Evolutionary conservation across 2,329 filamentous ascomycete genomes (phyloP).

Genomic region (Penicillium sp.): DNA sequence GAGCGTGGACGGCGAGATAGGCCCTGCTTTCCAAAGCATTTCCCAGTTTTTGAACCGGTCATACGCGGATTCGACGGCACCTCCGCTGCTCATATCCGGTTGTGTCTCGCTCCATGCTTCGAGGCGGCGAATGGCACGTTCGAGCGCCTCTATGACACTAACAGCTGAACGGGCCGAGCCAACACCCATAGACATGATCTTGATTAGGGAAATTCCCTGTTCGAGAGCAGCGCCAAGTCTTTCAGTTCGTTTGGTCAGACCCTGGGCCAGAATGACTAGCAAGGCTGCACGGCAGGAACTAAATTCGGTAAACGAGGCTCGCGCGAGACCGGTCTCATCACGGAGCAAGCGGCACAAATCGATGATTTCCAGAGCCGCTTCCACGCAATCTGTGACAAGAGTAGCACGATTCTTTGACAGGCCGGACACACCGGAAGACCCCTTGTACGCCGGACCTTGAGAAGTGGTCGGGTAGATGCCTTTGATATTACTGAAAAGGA

Average conservation of each 20-base stretch:
- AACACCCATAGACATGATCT: constrained; percentile 53
- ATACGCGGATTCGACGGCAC: constrained; percentile 48
- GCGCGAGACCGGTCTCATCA: constrained; percentile 52
- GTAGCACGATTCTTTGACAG: constrained; percentile 35
- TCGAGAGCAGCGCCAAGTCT: constrained; percentile 47
- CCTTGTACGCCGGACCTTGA: constrained; percentile 26
- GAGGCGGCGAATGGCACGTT: constrained; percentile 48
- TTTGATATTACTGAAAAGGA: constrained; percentile 47
- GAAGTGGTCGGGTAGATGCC: constrained; percentile 24
- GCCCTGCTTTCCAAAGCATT: constrained; percentile 47
- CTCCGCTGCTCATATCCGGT: constrained; percentile 29
- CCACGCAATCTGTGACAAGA: constrained; percentile 53
- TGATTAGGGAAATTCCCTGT: constrained; percentile 52
- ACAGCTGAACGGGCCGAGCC: constrained; percentile 54
- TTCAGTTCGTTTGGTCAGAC: constrained; percentile 40
- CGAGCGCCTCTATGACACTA: constrained; percentile 54
- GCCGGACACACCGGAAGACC: constrained; percentile 30
- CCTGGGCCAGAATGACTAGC: constrained; percentile 47
- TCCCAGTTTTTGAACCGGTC: constrained; percentile 54
- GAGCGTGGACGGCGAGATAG: constrained; percentile 33
- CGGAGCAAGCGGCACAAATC: constrained; percentile 51
- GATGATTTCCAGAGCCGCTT: constrained; percentile 52
- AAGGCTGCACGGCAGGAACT: constrained; percentile 55
- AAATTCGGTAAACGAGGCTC: constrained; percentile 57
- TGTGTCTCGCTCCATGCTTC: constrained; percentile 43